phyloP scores from a whole-genome alignment of 2,329 filamentous ascomycete species.

The Aspergillus costaricaensis region DNA sequence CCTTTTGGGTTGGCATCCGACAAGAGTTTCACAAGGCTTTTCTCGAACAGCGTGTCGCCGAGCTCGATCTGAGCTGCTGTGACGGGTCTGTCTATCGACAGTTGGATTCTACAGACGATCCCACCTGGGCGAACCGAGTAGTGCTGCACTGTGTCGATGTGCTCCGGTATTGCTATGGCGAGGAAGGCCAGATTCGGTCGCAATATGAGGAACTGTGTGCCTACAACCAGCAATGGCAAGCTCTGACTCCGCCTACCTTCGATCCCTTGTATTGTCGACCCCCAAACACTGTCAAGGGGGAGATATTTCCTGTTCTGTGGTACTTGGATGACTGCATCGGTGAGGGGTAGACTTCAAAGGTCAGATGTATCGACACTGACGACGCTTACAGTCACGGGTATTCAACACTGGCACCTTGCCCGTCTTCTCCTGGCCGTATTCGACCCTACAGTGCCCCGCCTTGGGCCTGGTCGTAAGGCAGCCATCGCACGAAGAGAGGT shows the following conservation, averaged over 20 bases:
- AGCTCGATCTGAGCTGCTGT: conserved; percentile 11
- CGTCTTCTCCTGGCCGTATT: conserved; percentile 59
- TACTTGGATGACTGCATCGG: conserved; percentile 53
- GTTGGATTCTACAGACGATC: conserved; percentile 10
- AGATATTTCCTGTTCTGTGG: conserved; percentile 59
- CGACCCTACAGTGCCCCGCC: conserved; percentile 45
- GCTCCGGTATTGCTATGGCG: conserved; percentile 61
- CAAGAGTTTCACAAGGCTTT: conserved; percentile 52
- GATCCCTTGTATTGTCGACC: conserved; percentile 56
- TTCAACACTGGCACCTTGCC: conserved; percentile 62
- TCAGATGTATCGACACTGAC: not conserved
- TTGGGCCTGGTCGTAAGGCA: conserved; percentile 18
- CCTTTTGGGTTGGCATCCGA: conserved; percentile 50
- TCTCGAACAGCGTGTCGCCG: conserved; percentile 38
- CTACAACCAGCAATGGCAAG: conserved; percentile 46
- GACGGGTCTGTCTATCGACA: conserved; percentile 5
- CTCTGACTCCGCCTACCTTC: conserved; percentile 53
- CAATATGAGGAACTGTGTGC: conserved; percentile 20
- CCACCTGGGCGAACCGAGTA: conserved; percentile 54
- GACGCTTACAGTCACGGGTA: conserved; percentile 54
- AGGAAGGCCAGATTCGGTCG: conserved; percentile 32
- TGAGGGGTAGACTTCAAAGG: not conserved
- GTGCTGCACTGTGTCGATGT: conserved; percentile 63
- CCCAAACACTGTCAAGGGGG: conserved; percentile 30
- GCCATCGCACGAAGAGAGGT: conserved; percentile 3